phyloP scores from a whole-genome alignment of 768 basidiomycete genomes.

The Tephrocybe rancida region DNA sequence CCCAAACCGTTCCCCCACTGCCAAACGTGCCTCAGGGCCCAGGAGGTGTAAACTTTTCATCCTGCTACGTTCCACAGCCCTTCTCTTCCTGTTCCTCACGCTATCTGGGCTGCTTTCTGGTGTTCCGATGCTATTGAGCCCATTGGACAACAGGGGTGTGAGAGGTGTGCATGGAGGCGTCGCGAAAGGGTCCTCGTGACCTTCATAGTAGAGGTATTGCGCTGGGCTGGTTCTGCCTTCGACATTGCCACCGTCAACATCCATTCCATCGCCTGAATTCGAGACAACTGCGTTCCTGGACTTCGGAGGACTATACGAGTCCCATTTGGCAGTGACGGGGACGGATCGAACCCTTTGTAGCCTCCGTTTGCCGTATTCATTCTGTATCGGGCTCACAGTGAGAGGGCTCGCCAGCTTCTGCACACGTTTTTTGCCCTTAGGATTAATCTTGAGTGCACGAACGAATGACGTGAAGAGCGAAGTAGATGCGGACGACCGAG shows the following conservation, averaged over 20 bases:
- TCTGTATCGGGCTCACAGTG: neutral
- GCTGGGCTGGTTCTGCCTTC: neutral
- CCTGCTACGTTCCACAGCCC: slow-evolving; percentile 4
- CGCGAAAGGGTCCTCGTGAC: slow-evolving; percentile 9
- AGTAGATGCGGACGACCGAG: slow-evolving; percentile 9
- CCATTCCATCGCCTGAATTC: neutral
- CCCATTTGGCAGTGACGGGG: neutral
- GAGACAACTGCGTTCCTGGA: neutral
- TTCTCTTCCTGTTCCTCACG: slow-evolving; percentile 3
- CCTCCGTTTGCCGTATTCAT: neutral
- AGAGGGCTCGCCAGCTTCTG: neutral
- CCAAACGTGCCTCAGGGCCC: slow-evolving; percentile 12
- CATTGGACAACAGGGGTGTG: slow-evolving; percentile 1
- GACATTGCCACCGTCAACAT: neutral
- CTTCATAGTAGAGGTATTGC: neutral
- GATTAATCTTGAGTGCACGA: slow-evolving; percentile 1
- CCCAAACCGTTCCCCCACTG: slow-evolving; percentile 6
- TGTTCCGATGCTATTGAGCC: neutral
- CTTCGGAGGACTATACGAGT: neutral
- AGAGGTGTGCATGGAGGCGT: slow-evolving; percentile 14
- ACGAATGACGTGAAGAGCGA: slow-evolving; percentile 8
- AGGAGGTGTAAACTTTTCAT: slow-evolving; percentile 14
- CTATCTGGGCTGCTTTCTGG: slow-evolving; percentile 2
- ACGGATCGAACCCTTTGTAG: slow-evolving; percentile 7
- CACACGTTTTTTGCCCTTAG: neutral